phyloP scores from a whole-genome alignment of 345 rosid species.

The Cardamine occulta region DNA sequence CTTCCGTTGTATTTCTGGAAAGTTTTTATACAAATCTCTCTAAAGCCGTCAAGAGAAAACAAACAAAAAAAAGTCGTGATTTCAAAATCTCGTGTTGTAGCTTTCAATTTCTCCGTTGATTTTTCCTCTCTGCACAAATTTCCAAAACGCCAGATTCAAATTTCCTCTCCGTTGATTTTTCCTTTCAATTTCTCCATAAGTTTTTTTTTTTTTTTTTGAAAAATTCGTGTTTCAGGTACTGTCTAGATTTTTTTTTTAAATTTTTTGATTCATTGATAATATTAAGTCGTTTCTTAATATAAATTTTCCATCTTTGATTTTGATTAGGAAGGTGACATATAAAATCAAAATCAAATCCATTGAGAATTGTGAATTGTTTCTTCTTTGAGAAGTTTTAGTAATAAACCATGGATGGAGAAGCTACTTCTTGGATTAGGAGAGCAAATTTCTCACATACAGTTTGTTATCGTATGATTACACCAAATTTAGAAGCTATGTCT shows the following conservation, averaged over 20 bases:
- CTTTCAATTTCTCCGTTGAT: constrained; percentile 6
- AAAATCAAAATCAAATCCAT: constrained; percentile 34
- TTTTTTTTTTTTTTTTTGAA: neutral
- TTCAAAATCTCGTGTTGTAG: neutral
- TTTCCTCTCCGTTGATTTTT: no score
- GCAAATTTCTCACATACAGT: constrained; percentile 72
- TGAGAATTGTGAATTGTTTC: constrained; percentile 7
- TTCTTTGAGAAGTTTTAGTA: constrained; percentile 15
- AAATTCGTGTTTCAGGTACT: constrained; percentile 32
- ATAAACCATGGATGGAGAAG: constrained; percentile 59
- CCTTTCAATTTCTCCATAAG: no score
- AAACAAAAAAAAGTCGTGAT: neutral
- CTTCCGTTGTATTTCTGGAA: constrained; percentile 11
- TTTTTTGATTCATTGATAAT: neutral
- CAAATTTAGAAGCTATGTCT: constrained; percentile 50
- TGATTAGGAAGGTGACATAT: constrained; percentile 29
- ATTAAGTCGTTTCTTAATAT: constrained; percentile 7
- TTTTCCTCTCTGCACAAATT: neutral
- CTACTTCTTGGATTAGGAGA: constrained; percentile 77
- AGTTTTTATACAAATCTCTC: neutral
- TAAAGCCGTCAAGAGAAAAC: neutral
- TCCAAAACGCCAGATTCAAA: constrained; percentile 8
- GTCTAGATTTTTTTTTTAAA: neutral
- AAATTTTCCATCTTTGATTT: neutral
- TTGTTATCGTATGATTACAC: constrained; percentile 62